Evolutionary conservation across 2,329 filamentous ascomycete genomes (phyloP).

Genomic region (Aspergillus brasiliensis): DNA sequence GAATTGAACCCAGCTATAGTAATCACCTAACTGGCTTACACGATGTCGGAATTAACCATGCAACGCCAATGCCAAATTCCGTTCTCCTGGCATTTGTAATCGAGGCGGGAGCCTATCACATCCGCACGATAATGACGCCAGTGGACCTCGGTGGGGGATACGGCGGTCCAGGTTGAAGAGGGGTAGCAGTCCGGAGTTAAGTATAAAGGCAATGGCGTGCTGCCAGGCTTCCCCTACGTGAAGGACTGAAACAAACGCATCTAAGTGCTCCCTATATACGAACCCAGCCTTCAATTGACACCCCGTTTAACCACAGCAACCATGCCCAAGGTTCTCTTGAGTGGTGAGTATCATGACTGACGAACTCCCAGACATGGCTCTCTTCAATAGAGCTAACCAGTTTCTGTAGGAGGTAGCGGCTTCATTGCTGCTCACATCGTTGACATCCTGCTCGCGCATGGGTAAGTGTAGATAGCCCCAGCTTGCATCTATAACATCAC

Average conservation of each 20-base stretch:
- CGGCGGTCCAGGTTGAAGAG: slow-evolving; percentile 5
- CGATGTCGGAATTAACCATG: neutral
- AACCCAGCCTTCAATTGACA: neutral
- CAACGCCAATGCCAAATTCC: neutral
- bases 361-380: neutral
- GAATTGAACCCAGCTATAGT: neutral
- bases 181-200: slow-evolving; percentile 3
- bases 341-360: slow-evolving; percentile 28
- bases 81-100: neutral
- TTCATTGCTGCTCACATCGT: slow-evolving; percentile 69
- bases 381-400: slow-evolving; percentile 16
- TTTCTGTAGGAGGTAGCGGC: slow-evolving; percentile 57
- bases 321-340: slow-evolving; percentile 45
- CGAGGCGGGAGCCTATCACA: slow-evolving; percentile 12
- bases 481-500: neutral
- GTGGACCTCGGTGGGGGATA: slow-evolving; percentile 16
- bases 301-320: slow-evolving; percentile 7
- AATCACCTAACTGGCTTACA: neutral
- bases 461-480: slow-evolving; percentile 31
- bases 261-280: too few relatives aligned
- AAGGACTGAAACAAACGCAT: too few relatives aligned
- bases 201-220: slow-evolving; percentile 2
- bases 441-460: slow-evolving; percentile 58
- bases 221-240: neutral
- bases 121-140: slow-evolving; percentile 8